These are phyloP conservation scores for Cymbopogon flexuosus DNA, from an alignment of 202 grass and related monocot genomes.

Conservation along the genomic window DNA sequence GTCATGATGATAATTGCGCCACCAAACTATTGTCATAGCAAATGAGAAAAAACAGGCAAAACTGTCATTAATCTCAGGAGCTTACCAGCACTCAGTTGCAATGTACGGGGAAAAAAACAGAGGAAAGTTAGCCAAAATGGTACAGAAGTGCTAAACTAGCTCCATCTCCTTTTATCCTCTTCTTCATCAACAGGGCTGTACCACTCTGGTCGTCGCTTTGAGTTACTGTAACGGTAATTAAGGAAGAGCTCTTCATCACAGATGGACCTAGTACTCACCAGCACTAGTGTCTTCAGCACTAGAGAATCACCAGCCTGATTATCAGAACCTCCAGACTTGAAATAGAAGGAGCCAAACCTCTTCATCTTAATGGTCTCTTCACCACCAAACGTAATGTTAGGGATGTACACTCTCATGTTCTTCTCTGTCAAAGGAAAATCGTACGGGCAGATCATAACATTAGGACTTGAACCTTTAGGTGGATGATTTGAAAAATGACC, in stretches of 20 bases:
- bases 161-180: constrained; percentile 86
- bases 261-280: constrained; percentile 75
- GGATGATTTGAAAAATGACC: constrained; percentile 93
- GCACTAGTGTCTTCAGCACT: constrained; percentile 58
- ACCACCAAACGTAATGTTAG: constrained; percentile 65
- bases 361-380: constrained; percentile 60
- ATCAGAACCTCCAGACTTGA: constrained; percentile 53
- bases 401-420: constrained; percentile 79
- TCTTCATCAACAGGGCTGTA: constrained; percentile 80
- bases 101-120: neutral
- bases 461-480: constrained; percentile 55
- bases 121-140: neutral
- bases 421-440: constrained; percentile 81
- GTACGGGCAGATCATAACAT: constrained; percentile 88
- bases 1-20: neutral
- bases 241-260: constrained; percentile 80
- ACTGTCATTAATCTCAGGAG: neutral
- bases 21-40: neutral
- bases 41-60: neutral
- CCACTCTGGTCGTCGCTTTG: constrained; percentile 72
- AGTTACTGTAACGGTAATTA: constrained; percentile 82
- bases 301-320: constrained; percentile 34
- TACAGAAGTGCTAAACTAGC: constrained; percentile 40
- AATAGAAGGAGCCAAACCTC: constrained; percentile 87
- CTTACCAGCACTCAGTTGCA: neutral